Conservation (phyloP, 495 filamentous ascomycete species). For the Bryoglossum gracile region DNA sequence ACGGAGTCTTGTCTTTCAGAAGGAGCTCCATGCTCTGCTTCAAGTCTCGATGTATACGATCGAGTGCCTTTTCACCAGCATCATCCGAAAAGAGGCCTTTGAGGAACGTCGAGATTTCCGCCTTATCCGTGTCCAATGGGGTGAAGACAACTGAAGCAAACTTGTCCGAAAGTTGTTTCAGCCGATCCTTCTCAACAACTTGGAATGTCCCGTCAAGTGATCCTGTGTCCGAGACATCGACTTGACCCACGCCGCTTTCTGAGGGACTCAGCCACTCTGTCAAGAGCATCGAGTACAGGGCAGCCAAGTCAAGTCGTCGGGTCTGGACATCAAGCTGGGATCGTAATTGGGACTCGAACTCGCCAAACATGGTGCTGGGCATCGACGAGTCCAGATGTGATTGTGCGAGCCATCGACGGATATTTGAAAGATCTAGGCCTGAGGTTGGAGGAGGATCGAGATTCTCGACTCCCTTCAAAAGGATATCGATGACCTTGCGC, state of each 20-base stretch:
- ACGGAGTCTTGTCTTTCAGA: slow-evolving; percentile 24
- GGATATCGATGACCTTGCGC: slow-evolving; percentile 30
- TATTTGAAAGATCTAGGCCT: slow-evolving; percentile 25
- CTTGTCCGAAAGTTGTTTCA: slow-evolving; percentile 40
- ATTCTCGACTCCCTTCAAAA: slow-evolving; percentile 35
- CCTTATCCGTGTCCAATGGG: slow-evolving; percentile 37
- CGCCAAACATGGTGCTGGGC: slow-evolving; percentile 27
- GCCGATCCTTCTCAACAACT: slow-evolving; percentile 39
- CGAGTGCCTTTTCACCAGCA: slow-evolving; percentile 29
- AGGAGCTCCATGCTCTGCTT: neutral
- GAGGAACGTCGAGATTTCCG: slow-evolving; percentile 44
- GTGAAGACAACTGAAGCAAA: slow-evolving; percentile 57
- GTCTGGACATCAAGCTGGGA: slow-evolving; percentile 38
- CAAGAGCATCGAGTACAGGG: slow-evolving; percentile 53
- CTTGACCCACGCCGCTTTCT: slow-evolving; percentile 11
- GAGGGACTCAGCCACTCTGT: slow-evolving; percentile 51
- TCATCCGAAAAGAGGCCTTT: slow-evolving; percentile 41
- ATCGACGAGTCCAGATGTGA: slow-evolving; percentile 34
- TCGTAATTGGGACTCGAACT: slow-evolving; percentile 37
- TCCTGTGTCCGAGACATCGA: slow-evolving; percentile 7
- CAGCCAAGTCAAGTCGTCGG: slow-evolving; percentile 49
- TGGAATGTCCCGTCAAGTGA: slow-evolving; percentile 27
- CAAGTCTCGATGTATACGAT: slow-evolving; percentile 18
- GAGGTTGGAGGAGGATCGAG: slow-evolving; percentile 26
- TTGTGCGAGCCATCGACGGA: slow-evolving; percentile 32